Evolutionary conservation across 306 rosid species (phyloP), one percentile per base, ranked within the genome.

Genomic region (Gastrolobium bilobum): DNA sequence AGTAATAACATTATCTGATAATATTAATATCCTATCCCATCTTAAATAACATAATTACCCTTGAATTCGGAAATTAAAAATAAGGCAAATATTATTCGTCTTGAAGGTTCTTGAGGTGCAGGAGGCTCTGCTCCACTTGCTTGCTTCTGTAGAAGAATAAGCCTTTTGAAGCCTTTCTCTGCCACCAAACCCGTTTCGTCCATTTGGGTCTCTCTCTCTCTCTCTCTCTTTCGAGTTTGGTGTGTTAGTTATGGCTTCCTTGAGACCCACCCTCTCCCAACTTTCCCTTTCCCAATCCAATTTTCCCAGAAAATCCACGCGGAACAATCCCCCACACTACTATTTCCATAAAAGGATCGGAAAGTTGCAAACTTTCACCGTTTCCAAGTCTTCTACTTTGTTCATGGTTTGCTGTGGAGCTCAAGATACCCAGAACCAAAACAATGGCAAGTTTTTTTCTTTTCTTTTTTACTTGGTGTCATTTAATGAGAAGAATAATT

Each of bases 371-470:
- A 56, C 87, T 51, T 73, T 57, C 42, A 61, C 68, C 20, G 30
- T 54, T 68, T 81, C 86, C 15, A 75, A 79, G 39, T 79, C 74
- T 82, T 64, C 35, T 77, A 81, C 60, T 52, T 68, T 85, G 33
- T 69, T 86, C 54, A 84, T 81, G 31, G 84, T 93, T 68, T 73
- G 79, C 59, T 93, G 97, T 52, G 77, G 47, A 71, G 89, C 96
- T 77, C 88, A 88, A 56, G 96, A 91, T 26, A 4, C 80, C 2
- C 83, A 91, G 58, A 89, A 86, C 79, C 86, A 90, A 79, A 90
- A 76, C 82, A 93, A 90, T 85, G 99, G 98, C 75, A 78, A 87
- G 92, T 81, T 75, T 30, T 51, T 60, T 75, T n/a, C 35, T 40
- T 3, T 8, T 4, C 3, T 52, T 53, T 37, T 33, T 33, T 30